phyloP scores from a whole-genome alignment of 164 flowering plant species.

The Vitis cinerea region DNA sequence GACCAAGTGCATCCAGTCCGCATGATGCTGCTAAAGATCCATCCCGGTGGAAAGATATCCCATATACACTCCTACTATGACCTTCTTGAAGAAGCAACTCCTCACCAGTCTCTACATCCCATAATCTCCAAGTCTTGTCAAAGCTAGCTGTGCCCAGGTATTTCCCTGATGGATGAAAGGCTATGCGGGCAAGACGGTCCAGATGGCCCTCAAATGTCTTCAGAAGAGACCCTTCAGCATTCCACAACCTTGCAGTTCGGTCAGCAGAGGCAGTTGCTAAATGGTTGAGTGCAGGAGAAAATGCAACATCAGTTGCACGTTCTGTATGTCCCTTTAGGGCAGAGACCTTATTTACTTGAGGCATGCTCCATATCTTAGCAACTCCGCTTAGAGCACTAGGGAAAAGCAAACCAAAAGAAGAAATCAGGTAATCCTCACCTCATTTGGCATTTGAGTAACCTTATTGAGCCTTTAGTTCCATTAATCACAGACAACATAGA shows the following conservation, averaged over 20 bases:
- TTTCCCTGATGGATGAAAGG: slow-evolving; percentile 95
- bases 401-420: slow-evolving; percentile 10
- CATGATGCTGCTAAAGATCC: slow-evolving; percentile 94
- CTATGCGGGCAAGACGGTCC: slow-evolving; percentile 88
- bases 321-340: slow-evolving; percentile 87
- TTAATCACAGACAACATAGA: not conserved
- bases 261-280: slow-evolving; percentile 98
- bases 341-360: slow-evolving; percentile 55
- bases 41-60: slow-evolving; percentile 83
- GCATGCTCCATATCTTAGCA: slow-evolving; percentile 89
- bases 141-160: slow-evolving; percentile 92
- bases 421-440: not conserved
- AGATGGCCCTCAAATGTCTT: slow-evolving; percentile 84
- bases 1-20: slow-evolving; percentile 91
- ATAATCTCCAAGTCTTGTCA: slow-evolving; percentile 98
- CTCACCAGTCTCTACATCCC: slow-evolving; percentile 78
- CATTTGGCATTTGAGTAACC: no score
- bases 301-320: slow-evolving; percentile 88
- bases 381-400: slow-evolving; percentile 75
- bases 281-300: slow-evolving; percentile 68
- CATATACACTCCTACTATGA: slow-evolving; percentile 90
- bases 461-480: not conserved
- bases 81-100: slow-evolving; percentile 99
- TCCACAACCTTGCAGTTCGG: slow-evolving; percentile 90
- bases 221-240: slow-evolving; percentile 64